These are phyloP conservation scores for Aspergillus brunneoviolaceus DNA, from an alignment of 2,329 filamentous ascomycete genomes.

Conservation along the genomic window DNA sequence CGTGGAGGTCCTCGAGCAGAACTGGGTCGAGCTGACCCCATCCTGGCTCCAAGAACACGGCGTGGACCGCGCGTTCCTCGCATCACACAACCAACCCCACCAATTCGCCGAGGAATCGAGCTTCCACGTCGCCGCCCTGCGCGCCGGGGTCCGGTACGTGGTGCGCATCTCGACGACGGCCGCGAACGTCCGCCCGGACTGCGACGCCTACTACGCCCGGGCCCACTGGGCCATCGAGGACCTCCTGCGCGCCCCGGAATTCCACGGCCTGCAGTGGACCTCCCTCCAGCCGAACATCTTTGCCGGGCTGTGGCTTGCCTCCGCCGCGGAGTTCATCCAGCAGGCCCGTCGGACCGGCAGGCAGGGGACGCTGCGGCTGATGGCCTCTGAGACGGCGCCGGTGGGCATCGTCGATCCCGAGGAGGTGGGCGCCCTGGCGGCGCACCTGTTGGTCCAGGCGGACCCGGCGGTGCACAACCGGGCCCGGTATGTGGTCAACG, in stretches of 20 bases:
- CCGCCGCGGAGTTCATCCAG: conserved; percentile 34
- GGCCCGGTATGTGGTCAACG: conserved; percentile 42
- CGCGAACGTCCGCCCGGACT: conserved; percentile 38
- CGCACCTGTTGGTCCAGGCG: conserved; percentile 34
- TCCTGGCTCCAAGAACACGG: conserved; percentile 42
- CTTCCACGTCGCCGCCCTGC: conserved; percentile 36
- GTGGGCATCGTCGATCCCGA: conserved; percentile 32
- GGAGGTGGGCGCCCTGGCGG: conserved; percentile 40
- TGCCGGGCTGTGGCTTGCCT: conserved; percentile 19
- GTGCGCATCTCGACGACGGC: conserved; percentile 45
- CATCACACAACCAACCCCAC: conserved; percentile 37
- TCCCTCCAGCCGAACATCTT: conserved; percentile 44
- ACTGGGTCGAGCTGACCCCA: conserved; percentile 41
- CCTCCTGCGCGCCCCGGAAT: conserved; percentile 39
- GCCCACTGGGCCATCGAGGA: conserved; percentile 45
- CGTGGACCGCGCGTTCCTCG: conserved; percentile 42
- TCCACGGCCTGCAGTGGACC: conserved; percentile 38
- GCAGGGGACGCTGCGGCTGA: conserved; percentile 29
- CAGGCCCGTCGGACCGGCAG: conserved; percentile 35
- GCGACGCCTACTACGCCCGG: conserved; percentile 37
- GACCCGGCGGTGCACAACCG: conserved; percentile 31
- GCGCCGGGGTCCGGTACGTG: conserved; percentile 43
- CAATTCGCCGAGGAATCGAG: conserved; percentile 45
- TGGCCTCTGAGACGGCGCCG: conserved; percentile 29
- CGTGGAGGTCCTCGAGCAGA: conserved; percentile 37